These are phyloP conservation scores for Malassezia yamatoensis DNA, from an alignment of 1,284 basidiomycete genomes.

Conservation along the genomic window DNA sequence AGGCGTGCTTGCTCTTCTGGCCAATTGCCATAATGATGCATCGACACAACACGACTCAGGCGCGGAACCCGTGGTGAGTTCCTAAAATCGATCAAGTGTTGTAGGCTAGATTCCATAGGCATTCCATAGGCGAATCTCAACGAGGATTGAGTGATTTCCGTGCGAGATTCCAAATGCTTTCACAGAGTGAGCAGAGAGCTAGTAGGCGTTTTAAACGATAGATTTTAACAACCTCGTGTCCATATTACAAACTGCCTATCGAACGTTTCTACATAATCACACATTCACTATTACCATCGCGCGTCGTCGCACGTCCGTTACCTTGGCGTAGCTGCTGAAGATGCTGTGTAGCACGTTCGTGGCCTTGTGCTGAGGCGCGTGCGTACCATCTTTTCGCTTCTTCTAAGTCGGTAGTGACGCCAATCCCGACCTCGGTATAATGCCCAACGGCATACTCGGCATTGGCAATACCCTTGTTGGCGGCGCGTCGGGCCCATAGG, in stretches of 20 bases:
- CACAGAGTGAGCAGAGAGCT: too few relatives aligned
- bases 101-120: too few relatives aligned
- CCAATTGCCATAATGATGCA: neutral
- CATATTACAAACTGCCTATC: too few relatives aligned
- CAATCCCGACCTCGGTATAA: slow-evolving; percentile 95
- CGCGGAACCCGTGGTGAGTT: slow-evolving; percentile 2
- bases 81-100: too few relatives aligned
- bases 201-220: too few relatives aligned
- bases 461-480: slow-evolving; percentile 50
- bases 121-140: too few relatives aligned
- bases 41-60: neutral
- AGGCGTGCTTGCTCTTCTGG: slow-evolving; percentile 13
- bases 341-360: slow-evolving; percentile 86
- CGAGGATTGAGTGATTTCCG: too few relatives aligned
- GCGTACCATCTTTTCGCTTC: slow-evolving; percentile 98
- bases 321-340: slow-evolving; percentile 60
- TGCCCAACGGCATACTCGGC: slow-evolving; percentile 72
- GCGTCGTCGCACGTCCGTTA: slow-evolving; percentile 27
- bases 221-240: too few relatives aligned
- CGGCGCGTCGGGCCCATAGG: slow-evolving; percentile 51
- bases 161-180: too few relatives aligned
- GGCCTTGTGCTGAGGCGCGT: slow-evolving; percentile 68
- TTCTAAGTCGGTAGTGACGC: slow-evolving; percentile 87
- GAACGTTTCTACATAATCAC: slow-evolving; percentile 8
- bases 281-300: slow-evolving; percentile 37